These are phyloP conservation scores for Penicillium lagena DNA, from an alignment of 495 filamentous ascomycete genomes.

Conservation along the genomic window DNA sequence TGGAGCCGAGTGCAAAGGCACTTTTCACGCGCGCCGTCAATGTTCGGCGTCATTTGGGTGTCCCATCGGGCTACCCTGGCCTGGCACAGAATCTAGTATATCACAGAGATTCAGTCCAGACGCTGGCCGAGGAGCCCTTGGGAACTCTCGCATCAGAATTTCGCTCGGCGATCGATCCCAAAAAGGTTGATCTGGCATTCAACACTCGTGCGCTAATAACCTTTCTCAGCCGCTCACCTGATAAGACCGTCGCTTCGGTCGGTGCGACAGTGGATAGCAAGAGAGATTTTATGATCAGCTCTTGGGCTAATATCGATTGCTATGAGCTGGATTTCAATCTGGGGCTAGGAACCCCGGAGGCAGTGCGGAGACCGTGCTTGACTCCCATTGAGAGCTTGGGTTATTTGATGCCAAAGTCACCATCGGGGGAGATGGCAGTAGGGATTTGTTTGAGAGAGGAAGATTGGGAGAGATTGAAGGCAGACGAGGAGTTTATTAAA, in stretches of 20 bases:
- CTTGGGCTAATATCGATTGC: constrained; percentile 43
- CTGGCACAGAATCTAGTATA: constrained; percentile 37
- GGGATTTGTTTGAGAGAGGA: constrained; percentile 39
- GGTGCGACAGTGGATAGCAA: constrained; percentile 22
- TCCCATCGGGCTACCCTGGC: constrained; percentile 40
- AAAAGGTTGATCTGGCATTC: constrained; percentile 21
- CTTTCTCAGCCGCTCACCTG: constrained; percentile 18
- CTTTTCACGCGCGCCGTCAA: constrained; percentile 48
- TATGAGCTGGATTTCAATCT: constrained; percentile 44
- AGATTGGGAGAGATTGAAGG: constrained; percentile 31
- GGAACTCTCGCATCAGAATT: constrained; percentile 36
- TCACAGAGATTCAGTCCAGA: constrained; percentile 19
- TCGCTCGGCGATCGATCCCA: constrained; percentile 35
- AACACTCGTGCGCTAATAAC: constrained; percentile 39
- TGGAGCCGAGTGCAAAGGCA: constrained; percentile 17
- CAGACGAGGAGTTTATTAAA: constrained; percentile 28
- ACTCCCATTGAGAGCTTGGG: constrained; percentile 39
- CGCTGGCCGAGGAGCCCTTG: constrained; percentile 26
- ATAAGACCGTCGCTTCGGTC: constrained; percentile 23
- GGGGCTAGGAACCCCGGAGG: constrained; percentile 40
- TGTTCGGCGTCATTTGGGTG: constrained; percentile 33
- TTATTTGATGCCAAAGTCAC: constrained; percentile 39
- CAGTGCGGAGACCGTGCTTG: constrained; percentile 44
- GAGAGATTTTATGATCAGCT: constrained; percentile 44
- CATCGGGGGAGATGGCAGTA: constrained; percentile 33